Evolutionary conservation across 805 yeast genomes (phyloP).

Genomic region (Candida verbasci): DNA sequence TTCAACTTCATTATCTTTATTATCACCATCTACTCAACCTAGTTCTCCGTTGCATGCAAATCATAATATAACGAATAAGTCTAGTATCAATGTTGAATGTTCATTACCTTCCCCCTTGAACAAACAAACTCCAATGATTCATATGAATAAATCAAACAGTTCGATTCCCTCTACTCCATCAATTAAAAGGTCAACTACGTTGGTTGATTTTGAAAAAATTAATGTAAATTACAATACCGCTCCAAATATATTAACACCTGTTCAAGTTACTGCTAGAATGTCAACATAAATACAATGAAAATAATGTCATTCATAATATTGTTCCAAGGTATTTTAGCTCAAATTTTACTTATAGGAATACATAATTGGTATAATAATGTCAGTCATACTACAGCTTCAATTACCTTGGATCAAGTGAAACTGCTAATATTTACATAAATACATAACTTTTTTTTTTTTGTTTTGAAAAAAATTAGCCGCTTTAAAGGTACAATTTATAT

Average conservation of each 20-base stretch:
- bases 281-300: background rate
- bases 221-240: conserved; percentile 27
- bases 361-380: no score
- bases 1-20: conserved; percentile 12
- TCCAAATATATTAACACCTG: conserved; percentile 37
- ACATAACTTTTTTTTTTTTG: background rate
- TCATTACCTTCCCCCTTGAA: conserved; percentile 12
- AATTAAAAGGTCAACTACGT: conserved; percentile 30
- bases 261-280: conserved; percentile 40
- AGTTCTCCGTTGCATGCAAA: conserved; percentile 18
- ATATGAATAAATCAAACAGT: conserved; percentile 14
- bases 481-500: no score
- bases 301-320: no score
- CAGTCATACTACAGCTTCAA: no score
- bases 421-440: no score
- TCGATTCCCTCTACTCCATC: conserved; percentile 18
- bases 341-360: no score
- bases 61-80: conserved; percentile 14
- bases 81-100: no score
- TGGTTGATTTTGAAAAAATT: conserved; percentile 26
- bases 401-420: no score
- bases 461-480: background rate
- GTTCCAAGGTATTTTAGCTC: no score
- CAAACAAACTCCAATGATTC: conserved; percentile 12
- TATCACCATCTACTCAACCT: conserved; percentile 10